Evolutionary conservation across 2,329 filamentous ascomycete genomes (phyloP), one percentile per base, ranked within the genome.

Genomic region (Hymenoscyphus repandus): DNA sequence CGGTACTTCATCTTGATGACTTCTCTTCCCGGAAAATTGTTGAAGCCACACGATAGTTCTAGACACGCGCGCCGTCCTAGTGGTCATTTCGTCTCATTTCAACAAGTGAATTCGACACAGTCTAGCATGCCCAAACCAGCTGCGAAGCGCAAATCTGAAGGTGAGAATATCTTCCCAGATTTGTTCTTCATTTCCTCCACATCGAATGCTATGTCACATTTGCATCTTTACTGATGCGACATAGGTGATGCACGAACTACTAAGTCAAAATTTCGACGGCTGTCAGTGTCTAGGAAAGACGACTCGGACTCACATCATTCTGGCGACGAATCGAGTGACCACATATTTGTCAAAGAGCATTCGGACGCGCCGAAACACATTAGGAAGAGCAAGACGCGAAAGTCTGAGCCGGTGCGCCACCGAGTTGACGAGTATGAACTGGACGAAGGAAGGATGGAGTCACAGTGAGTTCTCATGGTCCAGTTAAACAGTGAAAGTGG

Each of bases 391-490:
- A 60, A 53, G 27, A 48, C 37, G 30, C 52, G 55, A 39, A 57
- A 55, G 47, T 59, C 57, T 5, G 61, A 62, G 42, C 58, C 57
- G 27, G 42, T 46, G 36, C 49, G 49, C 30, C 34, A n/a, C 6
- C 53, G 42, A 32, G 48, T 34, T 1, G 58, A 62, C 50, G 63
- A 63, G 47, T 58, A 61, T 32, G 56, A 60, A 7, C 57, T 61
- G 27, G 61, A 65, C 53, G 52, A 55, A 11, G 62, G 58, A 22
- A 50, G 60, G 3, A 51, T 51, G 45, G 58, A 62, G 44, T 59
- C 57, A 52, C 58, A 63, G 63, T 66, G 56, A 40, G 62, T 51
- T 32, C 30, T 17, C 13, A 13, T 37, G 12, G 34, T 4, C 15
- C 11, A 9, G 34, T 5, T 37, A 4, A 9, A 37, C 15, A 13